A percentile compares a stretch with the other conserved stretches of the same genome.
phyloP scores from a whole-genome alignment of 495 filamentous ascomycete genomes.

The Talaromyces thailandensis region DNA sequence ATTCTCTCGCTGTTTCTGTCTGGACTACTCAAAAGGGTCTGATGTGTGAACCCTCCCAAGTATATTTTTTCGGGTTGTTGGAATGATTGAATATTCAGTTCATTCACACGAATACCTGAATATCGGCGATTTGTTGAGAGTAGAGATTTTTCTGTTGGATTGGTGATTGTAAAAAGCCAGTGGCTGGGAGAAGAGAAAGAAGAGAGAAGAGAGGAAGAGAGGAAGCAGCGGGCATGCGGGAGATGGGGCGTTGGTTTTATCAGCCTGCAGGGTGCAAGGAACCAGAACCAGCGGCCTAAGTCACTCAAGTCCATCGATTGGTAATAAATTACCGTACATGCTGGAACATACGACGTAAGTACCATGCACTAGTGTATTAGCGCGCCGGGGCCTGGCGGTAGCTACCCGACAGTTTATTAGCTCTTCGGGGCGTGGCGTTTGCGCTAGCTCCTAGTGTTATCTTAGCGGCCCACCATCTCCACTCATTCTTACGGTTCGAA shows the following conservation, averaged over 20 bases:
- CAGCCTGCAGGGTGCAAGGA: background rate
- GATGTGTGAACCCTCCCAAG: background rate
- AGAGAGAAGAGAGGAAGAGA: background rate
- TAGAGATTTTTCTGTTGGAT: background rate
- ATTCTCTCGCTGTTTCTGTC: background rate
- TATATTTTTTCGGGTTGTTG: background rate
- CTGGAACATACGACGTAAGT: background rate
- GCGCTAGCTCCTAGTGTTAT: background rate
- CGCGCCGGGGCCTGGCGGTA: background rate
- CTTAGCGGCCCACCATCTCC: background rate
- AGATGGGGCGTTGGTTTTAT: background rate
- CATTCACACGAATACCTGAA: background rate
- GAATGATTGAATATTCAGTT: background rate
- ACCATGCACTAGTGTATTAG: background rate
- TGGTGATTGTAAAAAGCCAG: constrained; percentile 1
- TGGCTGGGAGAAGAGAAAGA: constrained; percentile 5
- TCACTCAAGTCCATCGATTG: background rate
- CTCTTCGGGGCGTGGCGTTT: background rate
- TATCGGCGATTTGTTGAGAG: background rate
- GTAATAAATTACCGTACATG: constrained; percentile 2
- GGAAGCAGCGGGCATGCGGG: background rate
- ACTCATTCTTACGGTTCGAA: background rate
- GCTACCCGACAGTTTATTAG: constrained; percentile 3
- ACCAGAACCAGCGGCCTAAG: background rate
- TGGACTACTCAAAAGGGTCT: background rate